phyloP scores from a whole-genome alignment of 441 rosid genomes.

The Mallotus repandus region DNA sequence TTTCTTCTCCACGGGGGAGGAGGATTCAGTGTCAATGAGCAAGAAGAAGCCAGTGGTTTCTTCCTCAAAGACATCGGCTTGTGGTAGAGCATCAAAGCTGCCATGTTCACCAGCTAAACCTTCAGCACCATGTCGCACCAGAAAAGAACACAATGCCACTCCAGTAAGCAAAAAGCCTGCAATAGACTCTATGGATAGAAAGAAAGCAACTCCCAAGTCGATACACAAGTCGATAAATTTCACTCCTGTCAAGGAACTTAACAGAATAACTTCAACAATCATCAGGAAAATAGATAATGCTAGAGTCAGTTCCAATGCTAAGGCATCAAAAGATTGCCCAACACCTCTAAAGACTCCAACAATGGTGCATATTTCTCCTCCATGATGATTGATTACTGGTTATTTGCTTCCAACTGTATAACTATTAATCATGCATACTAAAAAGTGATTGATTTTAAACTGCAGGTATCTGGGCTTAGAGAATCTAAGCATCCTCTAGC shows the following conservation, averaged over 20 bases:
- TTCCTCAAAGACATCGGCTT: conserved; percentile 27
- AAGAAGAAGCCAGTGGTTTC: conserved; percentile 35
- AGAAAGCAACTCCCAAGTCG: conserved; percentile 44
- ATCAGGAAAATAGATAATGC: conserved; percentile 59
- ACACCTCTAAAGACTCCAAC: conserved; percentile 67
- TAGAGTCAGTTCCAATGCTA: conserved; percentile 39
- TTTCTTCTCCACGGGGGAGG: conserved; percentile 31
- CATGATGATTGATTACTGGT: not conserved
- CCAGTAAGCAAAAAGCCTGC: conserved; percentile 31
- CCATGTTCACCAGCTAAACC: conserved; percentile 34
- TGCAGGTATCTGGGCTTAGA: conserved; percentile 42
- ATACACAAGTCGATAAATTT: conserved; percentile 48
- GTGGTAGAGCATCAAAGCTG: conserved; percentile 26
- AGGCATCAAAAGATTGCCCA: conserved; percentile 48
- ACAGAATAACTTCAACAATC: conserved; percentile 41
- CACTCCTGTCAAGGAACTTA: conserved; percentile 45
- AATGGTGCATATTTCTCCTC: conserved; percentile 32
- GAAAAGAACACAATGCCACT: conserved; percentile 31
- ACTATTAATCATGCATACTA: conserved; percentile 3
- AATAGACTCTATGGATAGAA: conserved; percentile 35
- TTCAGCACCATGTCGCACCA: conserved; percentile 28
- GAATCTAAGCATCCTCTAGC: conserved; percentile 37
- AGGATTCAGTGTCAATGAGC: conserved; percentile 28
- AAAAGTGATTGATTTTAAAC: conserved; percentile 15
- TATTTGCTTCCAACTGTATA: not conserved